Evolutionary conservation across 495 filamentous ascomycete genomes (phyloP).

Genomic region (Podospora comata): DNA sequence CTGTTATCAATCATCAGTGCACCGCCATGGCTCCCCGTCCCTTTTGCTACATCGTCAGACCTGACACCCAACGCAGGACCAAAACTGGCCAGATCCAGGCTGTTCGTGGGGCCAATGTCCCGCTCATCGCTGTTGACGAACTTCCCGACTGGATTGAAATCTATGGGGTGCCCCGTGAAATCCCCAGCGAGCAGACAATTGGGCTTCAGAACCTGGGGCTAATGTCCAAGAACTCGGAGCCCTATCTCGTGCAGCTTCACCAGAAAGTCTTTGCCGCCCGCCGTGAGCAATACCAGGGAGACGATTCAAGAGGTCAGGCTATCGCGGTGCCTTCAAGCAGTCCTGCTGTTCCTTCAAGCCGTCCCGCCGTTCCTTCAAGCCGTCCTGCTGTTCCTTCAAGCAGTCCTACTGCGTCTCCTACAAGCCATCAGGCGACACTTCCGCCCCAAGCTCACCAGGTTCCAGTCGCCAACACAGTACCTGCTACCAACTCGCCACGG

Average conservation of each 20-base stretch:
- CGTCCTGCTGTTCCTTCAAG: not conserved
- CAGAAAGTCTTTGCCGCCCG: not conserved
- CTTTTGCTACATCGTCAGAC: constrained; percentile 38
- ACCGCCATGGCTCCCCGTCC: not conserved
- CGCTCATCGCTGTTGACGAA: constrained; percentile 45
- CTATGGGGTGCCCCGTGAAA: constrained; percentile 37
- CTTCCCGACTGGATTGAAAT: constrained; percentile 43
- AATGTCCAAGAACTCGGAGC: constrained; percentile 24
- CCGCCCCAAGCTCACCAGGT: too few species aligned
- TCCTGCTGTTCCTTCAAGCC: not conserved
- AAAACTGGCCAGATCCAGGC: constrained; percentile 18
- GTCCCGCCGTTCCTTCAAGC: too few species aligned
- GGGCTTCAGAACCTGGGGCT: constrained; percentile 41
- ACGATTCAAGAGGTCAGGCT: not conserved
- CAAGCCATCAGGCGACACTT: not conserved
- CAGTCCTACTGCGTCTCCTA: not conserved
- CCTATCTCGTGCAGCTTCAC: constrained; percentile 23
- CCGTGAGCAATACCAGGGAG: not conserved
- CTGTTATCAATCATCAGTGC: not conserved
- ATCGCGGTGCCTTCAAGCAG: not conserved
- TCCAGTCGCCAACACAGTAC: not conserved
- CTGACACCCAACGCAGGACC: constrained; percentile 18
- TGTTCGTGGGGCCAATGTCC: constrained; percentile 38
- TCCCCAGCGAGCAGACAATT: constrained; percentile 37
- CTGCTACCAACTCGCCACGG: not conserved